Percentiles rank a stretch among this genome's conserved stretches.
Conservation (phyloP, 169 alveolate species). For the Cryptosporidium tyzzeri region DNA sequence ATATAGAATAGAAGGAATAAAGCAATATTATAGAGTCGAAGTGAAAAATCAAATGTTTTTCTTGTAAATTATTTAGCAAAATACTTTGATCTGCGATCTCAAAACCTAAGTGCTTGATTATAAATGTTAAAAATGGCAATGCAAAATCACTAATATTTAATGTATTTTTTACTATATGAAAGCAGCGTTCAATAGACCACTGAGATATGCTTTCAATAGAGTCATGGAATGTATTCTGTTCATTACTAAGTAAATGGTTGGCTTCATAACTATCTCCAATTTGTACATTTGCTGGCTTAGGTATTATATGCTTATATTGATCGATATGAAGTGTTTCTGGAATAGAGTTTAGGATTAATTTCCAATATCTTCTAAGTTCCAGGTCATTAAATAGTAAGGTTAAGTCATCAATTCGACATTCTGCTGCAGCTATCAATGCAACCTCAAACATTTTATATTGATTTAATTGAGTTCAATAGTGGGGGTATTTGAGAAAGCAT, state of each 20-base stretch:
- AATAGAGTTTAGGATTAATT: conserved; percentile 37
- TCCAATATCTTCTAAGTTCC: conserved; percentile 40
- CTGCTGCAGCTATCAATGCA: conserved; percentile 74
- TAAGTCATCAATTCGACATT: conserved; percentile 34
- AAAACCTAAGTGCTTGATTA: conserved; percentile 38
- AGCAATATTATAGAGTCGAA: conserved; percentile 8
- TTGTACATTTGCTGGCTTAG: conserved; percentile 21
- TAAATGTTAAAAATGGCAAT: conserved; percentile 39
- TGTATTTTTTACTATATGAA: conserved; percentile 41
- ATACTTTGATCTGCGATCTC: background rate
- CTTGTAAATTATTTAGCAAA: background rate
- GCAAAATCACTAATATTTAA: conserved; percentile 37
- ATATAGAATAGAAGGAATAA: conserved; percentile 39
- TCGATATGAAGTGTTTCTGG: conserved; percentile 57
- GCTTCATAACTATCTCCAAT: background rate
- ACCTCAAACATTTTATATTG: conserved; percentile 11
- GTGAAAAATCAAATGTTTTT: background rate
- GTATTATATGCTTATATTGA: conserved; percentile 19
- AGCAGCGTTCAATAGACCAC: conserved; percentile 66
- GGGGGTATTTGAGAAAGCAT: conserved; percentile 15
- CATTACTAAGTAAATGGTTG: background rate
- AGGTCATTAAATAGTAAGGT: background rate
- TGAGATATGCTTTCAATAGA: conserved; percentile 16
- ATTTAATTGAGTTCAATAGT: background rate
- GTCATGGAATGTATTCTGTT: background rate